Percentiles rank a stretch among this genome's conserved stretches.
Evolutionary conservation across 2,329 filamentous ascomycete genomes (phyloP).

Genomic region (Pseudogymnoascus sp.): DNA sequence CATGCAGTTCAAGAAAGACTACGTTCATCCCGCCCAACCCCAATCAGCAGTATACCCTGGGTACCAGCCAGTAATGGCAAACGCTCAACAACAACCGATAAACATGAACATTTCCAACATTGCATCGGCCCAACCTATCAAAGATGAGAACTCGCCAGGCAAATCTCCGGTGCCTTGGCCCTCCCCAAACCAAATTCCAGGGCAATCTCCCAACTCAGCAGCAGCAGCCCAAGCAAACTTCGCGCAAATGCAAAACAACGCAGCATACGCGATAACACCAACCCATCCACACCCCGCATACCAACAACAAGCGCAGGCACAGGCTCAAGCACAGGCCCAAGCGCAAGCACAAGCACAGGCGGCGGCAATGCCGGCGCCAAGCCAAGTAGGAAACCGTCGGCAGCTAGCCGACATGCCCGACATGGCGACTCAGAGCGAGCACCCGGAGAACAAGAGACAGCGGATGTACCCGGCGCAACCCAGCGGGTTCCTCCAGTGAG

Average conservation of each 20-base stretch:
- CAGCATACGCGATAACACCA: constrained; percentile 24
- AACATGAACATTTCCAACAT: constrained; percentile 25
- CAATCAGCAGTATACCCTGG: constrained; percentile 20
- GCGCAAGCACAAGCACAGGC: constrained; percentile 7
- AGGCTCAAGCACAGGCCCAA: not conserved
- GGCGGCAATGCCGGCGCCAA: not conserved
- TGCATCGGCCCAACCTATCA: constrained; percentile 22
- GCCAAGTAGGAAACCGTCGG: not conserved
- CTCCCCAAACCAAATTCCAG: constrained; percentile 25
- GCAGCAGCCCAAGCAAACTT: constrained; percentile 17
- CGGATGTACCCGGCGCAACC: constrained; percentile 22
- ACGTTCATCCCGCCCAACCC: constrained; percentile 12
- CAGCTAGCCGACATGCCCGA: constrained; percentile 2
- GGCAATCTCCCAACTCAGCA: constrained; percentile 21
- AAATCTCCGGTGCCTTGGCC: constrained; percentile 29
- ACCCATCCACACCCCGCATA: constrained; percentile 18
- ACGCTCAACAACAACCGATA: constrained; percentile 19
- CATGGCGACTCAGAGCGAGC: constrained; percentile 17
- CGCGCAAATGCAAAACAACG: constrained; percentile 24
- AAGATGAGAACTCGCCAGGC: constrained; percentile 26
- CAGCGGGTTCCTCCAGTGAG: constrained; percentile 20
- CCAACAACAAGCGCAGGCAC: constrained; percentile 14
- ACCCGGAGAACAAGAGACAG: constrained; percentile 27
- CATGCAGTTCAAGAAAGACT: constrained; percentile 66
- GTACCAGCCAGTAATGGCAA: constrained; percentile 12